Conservation (phyloP, 352 stramenopile species). For the Globisporangium viniferum region DNA sequence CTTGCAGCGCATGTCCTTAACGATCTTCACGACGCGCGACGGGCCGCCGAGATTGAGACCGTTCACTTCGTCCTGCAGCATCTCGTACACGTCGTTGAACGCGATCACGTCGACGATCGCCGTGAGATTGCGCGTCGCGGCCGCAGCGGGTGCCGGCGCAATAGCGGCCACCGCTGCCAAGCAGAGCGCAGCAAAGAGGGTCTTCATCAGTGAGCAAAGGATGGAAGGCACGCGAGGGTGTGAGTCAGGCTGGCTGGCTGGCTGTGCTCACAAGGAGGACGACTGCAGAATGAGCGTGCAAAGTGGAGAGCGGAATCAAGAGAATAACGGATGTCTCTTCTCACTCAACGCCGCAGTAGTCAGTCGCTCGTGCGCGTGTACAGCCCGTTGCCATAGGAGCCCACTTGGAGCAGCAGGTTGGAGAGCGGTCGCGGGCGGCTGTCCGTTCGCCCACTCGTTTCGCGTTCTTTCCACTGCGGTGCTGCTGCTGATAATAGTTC, state of each 20-base stretch:
- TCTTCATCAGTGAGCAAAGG: background rate
- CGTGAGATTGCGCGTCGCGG: conserved; percentile 28
- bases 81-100: conserved; percentile 83
- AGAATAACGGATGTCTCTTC: background rate
- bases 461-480: background rate
- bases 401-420: background rate
- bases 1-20: conserved; percentile 40
- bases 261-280: background rate
- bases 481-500: background rate
- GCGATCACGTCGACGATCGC: conserved; percentile 63
- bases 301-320: background rate
- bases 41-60: conserved; percentile 61
- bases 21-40: conserved; percentile 60
- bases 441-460: background rate
- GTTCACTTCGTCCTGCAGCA: conserved; percentile 55
- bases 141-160: background rate
- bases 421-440: background rate
- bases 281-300: background rate
- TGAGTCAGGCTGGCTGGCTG: background rate
- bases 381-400: background rate
- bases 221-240: background rate
- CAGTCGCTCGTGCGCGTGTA: background rate
- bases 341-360: background rate
- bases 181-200: background rate
- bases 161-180: background rate